A percentile compares a stretch with the other conserved stretches of the same genome.
Conservation (phyloP, 2,329 filamentous ascomycete genomes). For the Fusarium solani-melongenae region DNA sequence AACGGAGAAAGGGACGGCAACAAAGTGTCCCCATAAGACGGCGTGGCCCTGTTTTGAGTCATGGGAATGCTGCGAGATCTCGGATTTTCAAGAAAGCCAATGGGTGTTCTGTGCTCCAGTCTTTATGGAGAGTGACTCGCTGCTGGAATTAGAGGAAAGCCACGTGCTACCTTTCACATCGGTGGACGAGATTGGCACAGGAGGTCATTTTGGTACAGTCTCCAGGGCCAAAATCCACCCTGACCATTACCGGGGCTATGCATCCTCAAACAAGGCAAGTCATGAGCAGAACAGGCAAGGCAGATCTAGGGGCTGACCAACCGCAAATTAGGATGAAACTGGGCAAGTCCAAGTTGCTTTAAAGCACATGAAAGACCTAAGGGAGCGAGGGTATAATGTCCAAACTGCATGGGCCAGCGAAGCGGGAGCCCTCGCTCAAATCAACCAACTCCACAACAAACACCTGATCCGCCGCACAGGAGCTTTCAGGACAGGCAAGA, state of each 20-base stretch:
- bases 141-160: not conserved
- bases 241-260: not conserved
- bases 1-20: not conserved
- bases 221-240: slow-evolving; percentile 10
- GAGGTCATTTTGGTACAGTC: slow-evolving; percentile 26
- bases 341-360: slow-evolving; percentile 3
- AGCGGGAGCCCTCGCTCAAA: slow-evolving; percentile 11
- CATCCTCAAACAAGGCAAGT: not conserved
- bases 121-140: not conserved
- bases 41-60: not conserved
- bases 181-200: not conserved
- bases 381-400: slow-evolving; percentile 4
- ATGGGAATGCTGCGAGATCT: not conserved
- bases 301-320: not conserved
- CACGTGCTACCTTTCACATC: slow-evolving; percentile 8
- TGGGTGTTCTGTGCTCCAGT: slow-evolving; percentile 8
- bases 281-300: not conserved
- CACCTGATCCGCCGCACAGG: slow-evolving; percentile 19
- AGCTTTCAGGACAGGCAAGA: slow-evolving; percentile 5
- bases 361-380: slow-evolving; percentile 11
- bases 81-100: slow-evolving; percentile 1
- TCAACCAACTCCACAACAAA: slow-evolving; percentile 3
- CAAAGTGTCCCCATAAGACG: not conserved
- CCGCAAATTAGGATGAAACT: not conserved
- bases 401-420: not conserved